Evolutionary conservation across 2,329 filamentous ascomycete species (phyloP).

Genomic region (Cyanodermella asteris): DNA sequence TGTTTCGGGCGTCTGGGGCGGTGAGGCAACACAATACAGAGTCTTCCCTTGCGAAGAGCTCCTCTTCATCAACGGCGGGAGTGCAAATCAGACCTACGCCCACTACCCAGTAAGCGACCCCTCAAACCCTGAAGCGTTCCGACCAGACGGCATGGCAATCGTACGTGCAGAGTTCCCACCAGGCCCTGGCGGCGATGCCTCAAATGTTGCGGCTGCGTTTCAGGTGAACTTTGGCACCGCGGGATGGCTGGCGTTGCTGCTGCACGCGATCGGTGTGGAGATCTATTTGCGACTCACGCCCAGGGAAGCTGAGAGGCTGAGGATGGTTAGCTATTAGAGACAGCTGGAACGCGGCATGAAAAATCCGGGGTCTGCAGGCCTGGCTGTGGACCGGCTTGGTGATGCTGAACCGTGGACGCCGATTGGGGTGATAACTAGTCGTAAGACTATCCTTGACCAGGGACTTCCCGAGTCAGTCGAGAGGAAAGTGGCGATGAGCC

Average conservation of each 20-base stretch:
- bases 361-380: slow-evolving; percentile 25
- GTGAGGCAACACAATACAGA: slow-evolving; percentile 15
- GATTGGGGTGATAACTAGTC: too few species aligned
- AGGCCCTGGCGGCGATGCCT: too few species aligned
- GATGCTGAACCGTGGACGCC: too few species aligned
- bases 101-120: too few species aligned
- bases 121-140: too few species aligned
- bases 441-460: too few species aligned
- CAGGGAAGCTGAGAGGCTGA: slow-evolving; percentile 29
- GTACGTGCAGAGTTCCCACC: too few species aligned
- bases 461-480: too few species aligned
- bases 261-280: slow-evolving; percentile 30
- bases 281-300: slow-evolving; percentile 31
- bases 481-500: too few species aligned
- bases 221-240: too few species aligned
- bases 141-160: too few species aligned
- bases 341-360: slow-evolving; percentile 32
- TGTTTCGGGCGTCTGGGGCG: slow-evolving; percentile 16
- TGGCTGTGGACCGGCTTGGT: slow-evolving; percentile 21
- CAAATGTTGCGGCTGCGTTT: too few species aligned
- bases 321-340: slow-evolving; percentile 32
- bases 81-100: slow-evolving; percentile 1
- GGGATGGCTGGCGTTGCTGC: slow-evolving; percentile 30
- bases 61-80: slow-evolving; percentile 16
- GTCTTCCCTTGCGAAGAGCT: slow-evolving; percentile 28